These are phyloP conservation scores for Paspalum notatum DNA, from an alignment of 176 grass and related monocot genomes.

Conservation along the genomic window DNA sequence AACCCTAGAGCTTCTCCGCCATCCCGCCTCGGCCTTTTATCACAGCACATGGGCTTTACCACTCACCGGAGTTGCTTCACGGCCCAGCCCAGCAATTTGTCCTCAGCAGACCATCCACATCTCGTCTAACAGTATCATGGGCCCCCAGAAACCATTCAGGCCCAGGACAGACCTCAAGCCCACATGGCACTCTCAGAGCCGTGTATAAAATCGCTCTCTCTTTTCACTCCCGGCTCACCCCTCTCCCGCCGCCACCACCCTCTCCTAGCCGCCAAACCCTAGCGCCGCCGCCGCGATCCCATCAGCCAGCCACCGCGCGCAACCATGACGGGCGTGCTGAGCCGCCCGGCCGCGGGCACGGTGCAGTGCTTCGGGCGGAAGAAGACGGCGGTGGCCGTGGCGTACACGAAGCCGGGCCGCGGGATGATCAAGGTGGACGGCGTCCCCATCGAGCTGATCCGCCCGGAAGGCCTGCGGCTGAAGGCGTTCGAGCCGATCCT, in stretches of 20 bases:
- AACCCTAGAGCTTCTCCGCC: constrained; percentile 10
- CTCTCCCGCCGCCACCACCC: no score
- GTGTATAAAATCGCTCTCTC: no score
- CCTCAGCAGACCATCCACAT: no score
- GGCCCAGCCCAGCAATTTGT: no score
- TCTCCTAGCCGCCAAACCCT: no score
- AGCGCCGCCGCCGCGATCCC: neutral
- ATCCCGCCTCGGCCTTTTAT: constrained; percentile 19
- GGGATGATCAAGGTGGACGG: constrained; percentile 89
- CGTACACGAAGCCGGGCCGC: constrained; percentile 78
- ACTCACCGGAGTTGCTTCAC: no score
- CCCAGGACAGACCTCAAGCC: neutral
- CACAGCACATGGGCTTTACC: neutral
- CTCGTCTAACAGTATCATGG: neutral
- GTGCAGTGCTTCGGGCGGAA: constrained; percentile 87
- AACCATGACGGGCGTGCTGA: constrained; percentile 37
- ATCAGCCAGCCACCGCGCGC: neutral
- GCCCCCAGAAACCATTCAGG: neutral
- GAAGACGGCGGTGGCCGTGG: constrained; percentile 86
- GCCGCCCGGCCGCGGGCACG: constrained; percentile 45
- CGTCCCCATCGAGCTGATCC: constrained; percentile 77
- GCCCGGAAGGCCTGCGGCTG: constrained; percentile 71
- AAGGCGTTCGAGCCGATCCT: constrained; percentile 86
- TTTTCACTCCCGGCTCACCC: no score
- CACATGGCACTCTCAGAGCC: neutral